Percentiles rank a stretch among this genome's conserved stretches.
Conservation (phyloP, 140 eudicot species). For the Ambrosia hybrid region DNA sequence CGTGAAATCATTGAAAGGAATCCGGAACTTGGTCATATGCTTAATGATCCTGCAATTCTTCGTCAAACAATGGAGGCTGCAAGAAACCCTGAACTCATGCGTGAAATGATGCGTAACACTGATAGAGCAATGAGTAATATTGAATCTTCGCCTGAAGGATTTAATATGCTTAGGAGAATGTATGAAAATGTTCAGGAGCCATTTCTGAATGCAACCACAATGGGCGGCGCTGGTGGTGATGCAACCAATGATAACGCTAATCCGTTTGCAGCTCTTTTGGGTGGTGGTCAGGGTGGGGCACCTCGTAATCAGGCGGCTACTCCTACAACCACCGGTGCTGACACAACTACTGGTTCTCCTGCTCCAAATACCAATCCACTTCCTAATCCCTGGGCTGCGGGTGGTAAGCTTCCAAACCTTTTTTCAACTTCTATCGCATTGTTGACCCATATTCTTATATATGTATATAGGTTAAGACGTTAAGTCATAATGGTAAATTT, state of each 20-base stretch:
- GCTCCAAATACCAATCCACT: conserved; percentile 85
- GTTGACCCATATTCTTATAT: conserved; percentile 1
- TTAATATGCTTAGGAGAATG: conserved; percentile 95
- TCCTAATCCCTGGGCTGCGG: conserved; percentile 79
- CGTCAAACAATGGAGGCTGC: conserved; percentile 93
- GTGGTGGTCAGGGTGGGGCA: conserved; percentile 45
- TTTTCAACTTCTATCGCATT: not conserved
- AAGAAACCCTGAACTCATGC: conserved; percentile 95
- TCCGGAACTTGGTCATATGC: conserved; percentile 91
- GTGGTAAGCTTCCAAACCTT: conserved; percentile 44
- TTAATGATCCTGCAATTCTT: conserved; percentile 86
- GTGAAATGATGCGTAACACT: conserved; percentile 98
- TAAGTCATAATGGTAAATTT: conserved; percentile 1
- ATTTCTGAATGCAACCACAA: conserved; percentile 76
- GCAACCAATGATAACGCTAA: conserved; percentile 60
- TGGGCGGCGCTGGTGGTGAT: conserved; percentile 59
- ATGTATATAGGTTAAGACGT: not conserved
- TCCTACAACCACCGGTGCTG: conserved; percentile 65
- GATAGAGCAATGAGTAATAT: conserved; percentile 93
- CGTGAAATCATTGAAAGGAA: conserved; percentile 89
- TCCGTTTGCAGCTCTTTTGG: conserved; percentile 91
- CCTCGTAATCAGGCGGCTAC: conserved; percentile 48
- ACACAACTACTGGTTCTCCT: conserved; percentile 52
- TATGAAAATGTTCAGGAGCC: conserved; percentile 97
- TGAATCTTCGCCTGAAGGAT: conserved; percentile 96